Conservation (phyloP, 495 filamentous ascomycete genomes). For the Daldinia loculata region DNA sequence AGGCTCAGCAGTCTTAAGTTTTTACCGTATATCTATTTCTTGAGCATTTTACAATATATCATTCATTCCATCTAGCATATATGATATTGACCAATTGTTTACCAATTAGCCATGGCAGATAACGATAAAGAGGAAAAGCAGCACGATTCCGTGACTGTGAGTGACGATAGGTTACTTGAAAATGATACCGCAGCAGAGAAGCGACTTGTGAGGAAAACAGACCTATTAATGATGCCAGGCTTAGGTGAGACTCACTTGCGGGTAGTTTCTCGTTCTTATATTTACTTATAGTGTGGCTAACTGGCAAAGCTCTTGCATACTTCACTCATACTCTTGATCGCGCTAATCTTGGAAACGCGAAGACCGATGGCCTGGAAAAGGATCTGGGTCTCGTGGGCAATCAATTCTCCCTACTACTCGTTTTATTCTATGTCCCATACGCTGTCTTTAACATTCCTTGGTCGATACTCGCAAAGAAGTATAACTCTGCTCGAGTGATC, state of each 20-base stretch:
- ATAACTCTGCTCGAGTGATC: constrained; percentile 37
- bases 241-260: constrained; percentile 22
- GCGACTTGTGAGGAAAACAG: constrained; percentile 44
- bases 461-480: constrained; percentile 34
- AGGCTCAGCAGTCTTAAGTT: neutral
- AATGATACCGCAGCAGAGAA: constrained; percentile 28
- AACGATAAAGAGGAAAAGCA: neutral
- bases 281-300: neutral
- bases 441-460: constrained; percentile 32
- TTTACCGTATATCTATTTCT: no score
- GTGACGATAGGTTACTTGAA: constrained; percentile 11
- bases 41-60: no score
- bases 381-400: neutral
- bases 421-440: neutral
- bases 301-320: neutral
- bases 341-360: neutral
- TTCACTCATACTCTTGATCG: neutral
- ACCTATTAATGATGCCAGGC: constrained; percentile 46
- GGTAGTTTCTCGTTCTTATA: neutral
- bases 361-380: neutral
- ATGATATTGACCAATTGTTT: no score
- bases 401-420: neutral
- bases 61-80: no score
- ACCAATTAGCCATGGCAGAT: neutral
- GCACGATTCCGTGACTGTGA: neutral